Base-by-base conservation (phyloP, 2,329 filamentous ascomycete species). In the Xylariaceae sp. region DNA sequence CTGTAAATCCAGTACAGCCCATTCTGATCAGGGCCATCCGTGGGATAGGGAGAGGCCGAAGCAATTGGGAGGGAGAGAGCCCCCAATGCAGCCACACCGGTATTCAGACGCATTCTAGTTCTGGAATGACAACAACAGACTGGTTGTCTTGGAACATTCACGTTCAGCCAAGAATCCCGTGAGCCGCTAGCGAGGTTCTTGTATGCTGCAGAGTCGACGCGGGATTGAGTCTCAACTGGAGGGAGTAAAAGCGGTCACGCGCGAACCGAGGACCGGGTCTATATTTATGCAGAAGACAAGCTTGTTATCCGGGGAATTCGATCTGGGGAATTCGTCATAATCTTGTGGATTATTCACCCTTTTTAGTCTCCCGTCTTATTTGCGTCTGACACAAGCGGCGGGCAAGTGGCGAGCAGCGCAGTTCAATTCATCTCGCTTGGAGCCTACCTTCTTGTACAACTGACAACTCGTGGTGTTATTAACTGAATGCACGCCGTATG, bases 1-100 rank as follows among this genome's bases (percentile, higher is more conserved):
- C 86, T 84, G 60, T 80, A 76, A 72, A 92, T 84, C 77, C 85
- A 87, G 76, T 90, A 92, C 74, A 92, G 89, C 62, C 85, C 85
- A 65, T 86, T 73, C 64, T 76, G 72, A 69, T 87, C 83, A 0
- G 84, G 80, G 18, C 74, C 72, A 34, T 66, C 58, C 30, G 65
- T 60, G 51, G 67, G 54, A 56, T 72, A 67, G 13, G 10, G 5
- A 44, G 72, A 13, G 39, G 72, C 68, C 39, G 67, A 70, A 42
- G 67, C 67, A 49, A 68, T 54, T 48, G 71, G 69, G 59, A 75
- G 70, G 60, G 74, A 63, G 11, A 71, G 61, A 53, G 70, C 69
- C 52, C 70, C 71, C 52, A 72, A 60, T 55, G 69, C 65, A 37
- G 67, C 66, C 50, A 72, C 59, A 49, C 64, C 55, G 57, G 66